phyloP scores from a whole-genome alignment of 23 red algal genomes.

The Cyanidioschyzon merolae region DNA sequence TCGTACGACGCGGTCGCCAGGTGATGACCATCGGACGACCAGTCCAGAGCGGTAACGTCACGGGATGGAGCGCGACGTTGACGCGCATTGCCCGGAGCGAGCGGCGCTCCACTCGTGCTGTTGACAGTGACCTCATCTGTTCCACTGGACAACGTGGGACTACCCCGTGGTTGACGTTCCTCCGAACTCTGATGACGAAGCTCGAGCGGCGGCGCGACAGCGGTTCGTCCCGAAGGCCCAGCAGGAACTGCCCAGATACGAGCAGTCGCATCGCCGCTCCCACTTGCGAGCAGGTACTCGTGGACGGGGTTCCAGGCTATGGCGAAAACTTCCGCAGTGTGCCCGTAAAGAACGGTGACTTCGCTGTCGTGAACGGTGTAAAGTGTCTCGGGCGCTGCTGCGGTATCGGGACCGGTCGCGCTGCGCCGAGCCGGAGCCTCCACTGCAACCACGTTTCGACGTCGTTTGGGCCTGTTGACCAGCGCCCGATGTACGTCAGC shows the following conservation, averaged over 20 bases:
- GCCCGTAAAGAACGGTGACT: constrained; percentile 47
- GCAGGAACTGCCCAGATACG: constrained; percentile 82
- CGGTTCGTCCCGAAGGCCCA: neutral
- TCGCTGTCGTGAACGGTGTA: constrained; percentile 27
- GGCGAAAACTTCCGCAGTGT: constrained; percentile 78
- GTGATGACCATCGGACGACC: constrained; percentile 55
- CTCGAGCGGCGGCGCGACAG: constrained; percentile 5
- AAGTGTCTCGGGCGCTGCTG: neutral
- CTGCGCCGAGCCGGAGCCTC: neutral
- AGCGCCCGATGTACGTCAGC: constrained; percentile 68
- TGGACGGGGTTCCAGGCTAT: constrained; percentile 78
- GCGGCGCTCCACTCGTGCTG: neutral
- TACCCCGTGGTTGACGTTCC: neutral
- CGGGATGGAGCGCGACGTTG: constrained; percentile 9
- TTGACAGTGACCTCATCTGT: neutral
- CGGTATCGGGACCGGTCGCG: neutral
- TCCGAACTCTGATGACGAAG: neutral
- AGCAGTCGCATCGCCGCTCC: constrained; percentile 77
- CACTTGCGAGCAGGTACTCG: constrained; percentile 53
- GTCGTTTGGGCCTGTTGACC: constrained; percentile 34
- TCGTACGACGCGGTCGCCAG: constrained; percentile 72
- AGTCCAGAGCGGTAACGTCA: constrained; percentile 63
- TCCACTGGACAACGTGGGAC: neutral
- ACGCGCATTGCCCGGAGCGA: neutral
- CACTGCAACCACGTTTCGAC: neutral